These are phyloP conservation scores for Trichoderma orchidacearum DNA, from an alignment of 495 filamentous ascomycete species.

Conservation along the genomic window DNA sequence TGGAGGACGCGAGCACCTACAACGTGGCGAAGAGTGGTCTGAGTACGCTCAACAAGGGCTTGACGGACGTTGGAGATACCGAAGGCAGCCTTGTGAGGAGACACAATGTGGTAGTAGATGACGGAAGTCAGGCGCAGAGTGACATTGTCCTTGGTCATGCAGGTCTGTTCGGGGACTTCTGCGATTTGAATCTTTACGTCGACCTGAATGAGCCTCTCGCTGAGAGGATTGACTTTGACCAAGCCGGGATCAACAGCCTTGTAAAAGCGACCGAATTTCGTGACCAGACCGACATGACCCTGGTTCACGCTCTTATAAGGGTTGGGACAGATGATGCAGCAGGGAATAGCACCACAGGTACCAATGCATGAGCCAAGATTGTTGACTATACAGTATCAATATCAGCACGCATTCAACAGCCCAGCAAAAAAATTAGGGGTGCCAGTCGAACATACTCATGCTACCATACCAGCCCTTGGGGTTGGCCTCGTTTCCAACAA, in stretches of 20 bases:
- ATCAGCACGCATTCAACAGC: too few species aligned
- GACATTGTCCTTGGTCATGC: conserved; percentile 99
- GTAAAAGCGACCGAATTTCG: conserved; percentile 92
- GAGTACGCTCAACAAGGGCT: conserved; percentile 92
- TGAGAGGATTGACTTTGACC: conserved; percentile 95
- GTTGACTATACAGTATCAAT: conserved; percentile 40
- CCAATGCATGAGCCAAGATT: conserved; percentile 64
- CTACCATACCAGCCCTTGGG: conserved; percentile 81
- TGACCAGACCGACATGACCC: conserved; percentile 88
- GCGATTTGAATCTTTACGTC: conserved; percentile 99
- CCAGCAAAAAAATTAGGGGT: neutral
- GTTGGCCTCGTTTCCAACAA: conserved; percentile 58
- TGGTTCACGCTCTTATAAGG: conserved; percentile 90
- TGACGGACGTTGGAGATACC: conserved; percentile 90
- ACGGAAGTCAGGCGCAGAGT: conserved; percentile 86
- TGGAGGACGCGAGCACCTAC: conserved; percentile 93
- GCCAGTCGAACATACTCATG: conserved; percentile 52
- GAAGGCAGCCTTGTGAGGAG: conserved; percentile 94
- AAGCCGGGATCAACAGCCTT: conserved; percentile 94
- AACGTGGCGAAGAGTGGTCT: conserved; percentile 95
- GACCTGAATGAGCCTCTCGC: conserved; percentile 76
- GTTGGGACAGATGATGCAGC: conserved; percentile 87
- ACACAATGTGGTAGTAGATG: conserved; percentile 97
- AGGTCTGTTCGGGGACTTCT: conserved; percentile 89
- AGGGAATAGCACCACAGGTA: conserved; percentile 75